These are phyloP conservation scores for Heterobasidion parviporum DNA, from an alignment of 1,284 basidiomycete genomes.

Conservation along the genomic window DNA sequence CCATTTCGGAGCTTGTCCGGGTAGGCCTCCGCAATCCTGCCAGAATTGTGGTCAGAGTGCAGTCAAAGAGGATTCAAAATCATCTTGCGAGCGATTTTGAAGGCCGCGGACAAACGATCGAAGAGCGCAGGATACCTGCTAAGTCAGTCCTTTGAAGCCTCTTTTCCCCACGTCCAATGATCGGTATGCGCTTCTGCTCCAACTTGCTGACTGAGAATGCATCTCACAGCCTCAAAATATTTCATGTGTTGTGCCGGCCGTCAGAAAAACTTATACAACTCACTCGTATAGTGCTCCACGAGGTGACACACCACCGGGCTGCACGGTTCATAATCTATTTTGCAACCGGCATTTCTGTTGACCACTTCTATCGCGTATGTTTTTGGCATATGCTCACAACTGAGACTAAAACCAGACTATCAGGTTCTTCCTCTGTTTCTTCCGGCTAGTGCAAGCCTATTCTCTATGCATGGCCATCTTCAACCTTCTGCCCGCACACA, in stretches of 20 bases:
- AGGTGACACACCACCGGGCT: slow-evolving; percentile 42
- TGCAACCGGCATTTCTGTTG: slow-evolving; percentile 93
- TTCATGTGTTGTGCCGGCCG: slow-evolving; percentile 59
- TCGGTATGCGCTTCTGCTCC: neutral
- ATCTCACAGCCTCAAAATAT: slow-evolving; percentile 65
- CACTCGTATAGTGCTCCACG: slow-evolving; percentile 59
- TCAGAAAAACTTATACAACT: slow-evolving; percentile 85
- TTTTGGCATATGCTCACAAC: neutral
- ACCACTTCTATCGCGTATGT: slow-evolving; percentile 88
- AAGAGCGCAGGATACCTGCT: slow-evolving; percentile 77
- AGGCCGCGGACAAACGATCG: slow-evolving; percentile 26
- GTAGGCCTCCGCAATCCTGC: slow-evolving; percentile 93
- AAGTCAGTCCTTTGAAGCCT: slow-evolving; percentile 37
- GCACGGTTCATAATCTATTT: slow-evolving; percentile 96
- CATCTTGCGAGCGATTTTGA: slow-evolving; percentile 14
- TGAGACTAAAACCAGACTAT: neutral
- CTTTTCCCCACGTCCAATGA: neutral
- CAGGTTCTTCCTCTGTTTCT: slow-evolving; percentile 67
- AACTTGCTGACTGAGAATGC: neutral
- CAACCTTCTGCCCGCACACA: slow-evolving; percentile 74
- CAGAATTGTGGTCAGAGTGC: slow-evolving; percentile 89
- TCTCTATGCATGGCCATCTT: slow-evolving; percentile 81
- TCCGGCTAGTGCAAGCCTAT: slow-evolving; percentile 36
- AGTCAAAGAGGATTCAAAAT: slow-evolving; percentile 53
- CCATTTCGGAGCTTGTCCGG: slow-evolving; percentile 82